A percentile compares a stretch with the other conserved stretches of the same genome.
Evolutionary conservation across 371 early-diverging fungal genomes (phyloP).

Genomic region (Rhizopus microsporus): DNA sequence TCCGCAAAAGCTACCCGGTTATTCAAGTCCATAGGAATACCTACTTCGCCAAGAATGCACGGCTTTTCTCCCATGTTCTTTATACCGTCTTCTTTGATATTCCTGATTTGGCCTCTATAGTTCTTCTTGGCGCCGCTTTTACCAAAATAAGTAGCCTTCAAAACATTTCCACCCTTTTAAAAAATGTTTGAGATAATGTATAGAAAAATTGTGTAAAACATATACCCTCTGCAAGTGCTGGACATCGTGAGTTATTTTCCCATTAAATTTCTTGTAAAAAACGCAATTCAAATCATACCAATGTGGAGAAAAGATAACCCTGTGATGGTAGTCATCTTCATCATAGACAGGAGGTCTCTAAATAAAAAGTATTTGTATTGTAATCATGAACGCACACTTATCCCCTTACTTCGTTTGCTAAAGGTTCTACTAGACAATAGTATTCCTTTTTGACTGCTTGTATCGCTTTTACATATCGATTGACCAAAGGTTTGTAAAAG

Average conservation of each 20-base stretch:
- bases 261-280: slow-evolving; percentile 75
- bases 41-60: slow-evolving; percentile 76
- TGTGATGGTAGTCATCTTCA: slow-evolving; percentile 55
- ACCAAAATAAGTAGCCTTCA: slow-evolving; percentile 81
- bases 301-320: slow-evolving; percentile 77
- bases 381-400: neutral
- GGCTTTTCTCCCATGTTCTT: slow-evolving; percentile 69
- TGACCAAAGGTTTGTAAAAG: slow-evolving; percentile 72
- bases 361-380: neutral
- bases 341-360: slow-evolving; percentile 66
- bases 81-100: slow-evolving; percentile 64
- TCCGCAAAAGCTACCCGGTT: slow-evolving; percentile 64
- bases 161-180: slow-evolving; percentile 65
- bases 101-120: slow-evolving; percentile 73
- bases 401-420: slow-evolving; percentile 65
- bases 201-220: neutral
- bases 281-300: slow-evolving; percentile 82
- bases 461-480: slow-evolving; percentile 61
- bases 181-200: neutral
- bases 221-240: slow-evolving; percentile 69
- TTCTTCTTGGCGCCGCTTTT: slow-evolving; percentile 73
- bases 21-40: slow-evolving; percentile 88
- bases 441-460: slow-evolving; percentile 53
- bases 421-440: slow-evolving; percentile 75
- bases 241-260: slow-evolving; percentile 76